Base-by-base conservation (phyloP, 2,329 filamentous ascomycete species). In the Hypoxylon sp. region DNA sequence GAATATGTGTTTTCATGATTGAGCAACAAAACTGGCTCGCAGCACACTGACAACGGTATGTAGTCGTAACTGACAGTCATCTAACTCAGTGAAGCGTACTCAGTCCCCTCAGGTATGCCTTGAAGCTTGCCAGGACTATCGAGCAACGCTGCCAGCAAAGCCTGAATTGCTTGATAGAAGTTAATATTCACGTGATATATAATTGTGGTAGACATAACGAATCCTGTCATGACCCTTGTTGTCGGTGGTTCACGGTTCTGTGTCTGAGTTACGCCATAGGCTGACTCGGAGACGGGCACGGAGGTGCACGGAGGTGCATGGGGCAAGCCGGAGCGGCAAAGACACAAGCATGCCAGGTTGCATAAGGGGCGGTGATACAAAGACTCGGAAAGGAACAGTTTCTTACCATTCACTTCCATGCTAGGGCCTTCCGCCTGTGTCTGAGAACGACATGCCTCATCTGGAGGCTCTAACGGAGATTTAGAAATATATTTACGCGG, bases 401-500 rank as follows among this genome's bases (percentile, higher is more conserved):
- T 18, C 50, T 55, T 47, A 17, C 58, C 59, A 51, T 55, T 41
- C 33, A 29, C 38, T 29, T 38, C 10, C 26, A 27, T 47, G 9
- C 24, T 38, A 35, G 40, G 33, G 17, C 9, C 18, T 49, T 50
- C 53, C 51, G 37, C 9, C 1, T 6, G 26, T 10, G 9, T 46
- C 38, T 27, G 29, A 35, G 1, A 35, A 45, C 6, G 13, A 29
- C 23, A 18, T 41, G 3, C 11, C 8, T 24, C 40, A 24, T 29
- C n/a, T 9, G 18, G 21, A 17, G 4, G 23, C 1, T 29, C n/a
- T 37, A 18, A n/a, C 7, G 23, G 42, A 5, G 9, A 18, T 17
- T 17, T 48, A 17, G 18, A 47, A 27, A n/a, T 35, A 15, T 35
- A 35, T 18, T 45, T 15, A 42, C 11, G 23, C 15, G n/a, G 38